phyloP scores from a whole-genome alignment of 352 stramenopile genomes.

The Phytophthora pistaciae region DNA sequence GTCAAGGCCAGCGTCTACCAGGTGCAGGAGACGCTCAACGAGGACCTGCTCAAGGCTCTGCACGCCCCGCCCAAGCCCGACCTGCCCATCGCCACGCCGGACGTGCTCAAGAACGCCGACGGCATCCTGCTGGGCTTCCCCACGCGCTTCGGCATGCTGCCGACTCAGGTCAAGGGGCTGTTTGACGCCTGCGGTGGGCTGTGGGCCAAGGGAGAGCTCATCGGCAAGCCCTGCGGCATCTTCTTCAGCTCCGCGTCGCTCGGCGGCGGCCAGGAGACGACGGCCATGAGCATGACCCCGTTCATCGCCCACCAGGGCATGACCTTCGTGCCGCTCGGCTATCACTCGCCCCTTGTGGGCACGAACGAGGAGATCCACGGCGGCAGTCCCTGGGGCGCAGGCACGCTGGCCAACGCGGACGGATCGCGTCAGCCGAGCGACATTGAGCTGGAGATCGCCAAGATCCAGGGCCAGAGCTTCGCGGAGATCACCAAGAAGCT shows the following conservation, averaged over 20 bases:
- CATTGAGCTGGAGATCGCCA: slow-evolving; percentile 75
- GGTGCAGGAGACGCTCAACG: slow-evolving; percentile 79
- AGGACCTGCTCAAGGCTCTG: slow-evolving; percentile 79
- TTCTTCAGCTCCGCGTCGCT: slow-evolving; percentile 81
- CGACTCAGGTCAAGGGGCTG: slow-evolving; percentile 86
- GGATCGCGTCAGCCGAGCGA: slow-evolving; percentile 80
- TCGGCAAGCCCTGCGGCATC: slow-evolving; percentile 82
- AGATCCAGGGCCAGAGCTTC: slow-evolving; percentile 83
- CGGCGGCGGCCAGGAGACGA: slow-evolving; percentile 88
- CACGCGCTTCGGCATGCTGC: slow-evolving; percentile 82
- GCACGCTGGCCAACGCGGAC: slow-evolving; percentile 79
- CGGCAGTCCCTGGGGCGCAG: slow-evolving; percentile 75
- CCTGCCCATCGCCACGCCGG: slow-evolving; percentile 59
- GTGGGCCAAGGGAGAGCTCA: slow-evolving; percentile 74
- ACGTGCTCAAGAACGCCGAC: slow-evolving; percentile 75
- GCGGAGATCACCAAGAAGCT: slow-evolving; percentile 83
- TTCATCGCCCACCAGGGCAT: slow-evolving; percentile 90
- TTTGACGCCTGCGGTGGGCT: slow-evolving; percentile 82
- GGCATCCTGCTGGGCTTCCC: slow-evolving; percentile 87
- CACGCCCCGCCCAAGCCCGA: slow-evolving; percentile 70
- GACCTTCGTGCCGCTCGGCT: slow-evolving; percentile 87
- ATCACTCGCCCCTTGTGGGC: slow-evolving; percentile 48
- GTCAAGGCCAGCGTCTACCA: slow-evolving; percentile 68
- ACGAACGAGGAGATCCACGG: slow-evolving; percentile 74
- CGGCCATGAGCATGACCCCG: slow-evolving; percentile 74